Base-by-base conservation (phyloP, 2,329 filamentous ascomycete species). In the Pseudogymnoascus destructans region DNA sequence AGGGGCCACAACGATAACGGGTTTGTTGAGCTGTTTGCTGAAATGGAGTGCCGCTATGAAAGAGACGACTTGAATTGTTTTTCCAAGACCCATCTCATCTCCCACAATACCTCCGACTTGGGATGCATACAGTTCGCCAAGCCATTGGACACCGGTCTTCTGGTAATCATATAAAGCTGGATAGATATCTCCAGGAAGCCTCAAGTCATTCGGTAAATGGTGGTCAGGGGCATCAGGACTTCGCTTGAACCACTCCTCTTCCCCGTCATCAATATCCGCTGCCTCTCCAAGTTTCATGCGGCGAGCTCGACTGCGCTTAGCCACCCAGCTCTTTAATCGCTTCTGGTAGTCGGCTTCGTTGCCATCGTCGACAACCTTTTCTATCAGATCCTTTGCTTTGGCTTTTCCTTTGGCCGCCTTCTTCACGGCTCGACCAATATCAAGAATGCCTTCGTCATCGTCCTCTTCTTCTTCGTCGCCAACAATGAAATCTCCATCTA, bases 51-150 rank as follows among this genome's bases (percentile, higher is more conserved):
- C 89, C 2, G 93, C 91, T 55, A 98, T 76, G 65, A 95, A 95
- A 0, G 89, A 84, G 56, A 84, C 82, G 25, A 81, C 66, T 38
- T 56, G 54, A 56, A 56, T 56, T 35, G 93, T 98, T 73, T 98
- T 98, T 3, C 93, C 93, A n/a, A 98, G 74, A 0, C 95, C 93
- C 93, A 98, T 98, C 71, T 98, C 93, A 67, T 98, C 93, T 5
- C 92, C 93, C 36, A 98, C 80, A 58, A 98, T 97, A 2, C 93
- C 93, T 21, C 93, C 93, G 4, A 95, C 90, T 61, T 86, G 81
- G 69, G 96, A 90, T 59, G 84, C 82, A 69, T 95, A 92, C 2
- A 98, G 75, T 70, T 98, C 92, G 70, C 89, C 90, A 5, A 98
- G 79, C 93, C 93, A 98, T 68, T 95, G 87, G 3, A 98, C 90